phyloP scores from a whole-genome alignment of 2,329 filamentous ascomycete genomes.

The Onygenales sp. region DNA sequence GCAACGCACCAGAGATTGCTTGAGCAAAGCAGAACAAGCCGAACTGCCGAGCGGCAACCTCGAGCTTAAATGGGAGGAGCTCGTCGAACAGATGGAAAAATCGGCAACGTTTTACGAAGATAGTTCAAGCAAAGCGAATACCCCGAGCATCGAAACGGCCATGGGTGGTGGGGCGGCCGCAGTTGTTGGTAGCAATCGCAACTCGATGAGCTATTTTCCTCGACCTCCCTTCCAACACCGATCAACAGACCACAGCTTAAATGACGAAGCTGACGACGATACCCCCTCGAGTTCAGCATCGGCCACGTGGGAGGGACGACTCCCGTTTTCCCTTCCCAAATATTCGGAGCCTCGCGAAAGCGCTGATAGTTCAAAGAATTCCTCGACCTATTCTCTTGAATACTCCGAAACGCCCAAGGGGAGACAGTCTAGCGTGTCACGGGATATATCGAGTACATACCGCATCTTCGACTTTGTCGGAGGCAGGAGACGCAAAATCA shows the following conservation, averaged over 20 bases:
- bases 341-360: slow-evolving; percentile 33
- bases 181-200: slow-evolving; percentile 26
- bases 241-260: slow-evolving; percentile 25
- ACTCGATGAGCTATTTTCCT: slow-evolving; percentile 33
- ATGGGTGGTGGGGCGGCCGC: slow-evolving; percentile 20
- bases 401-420: slow-evolving; percentile 26
- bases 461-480: slow-evolving; percentile 34
- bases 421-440: slow-evolving; percentile 29
- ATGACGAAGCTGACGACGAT: slow-evolving; percentile 31
- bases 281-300: slow-evolving; percentile 36
- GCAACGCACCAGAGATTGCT: slow-evolving; percentile 36
- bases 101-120: slow-evolving; percentile 33
- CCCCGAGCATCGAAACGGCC: slow-evolving; percentile 25
- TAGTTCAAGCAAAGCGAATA: slow-evolving; percentile 27
- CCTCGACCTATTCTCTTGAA: slow-evolving; percentile 37
- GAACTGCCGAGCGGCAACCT: slow-evolving; percentile 38
- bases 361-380: slow-evolving; percentile 37
- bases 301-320: slow-evolving; percentile 33
- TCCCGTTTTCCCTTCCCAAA: slow-evolving; percentile 31
- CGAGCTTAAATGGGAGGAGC: slow-evolving; percentile 41
- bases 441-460: slow-evolving; percentile 31
- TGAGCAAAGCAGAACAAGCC: slow-evolving; percentile 38
- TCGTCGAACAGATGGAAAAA: slow-evolving; percentile 39
- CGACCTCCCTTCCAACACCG: slow-evolving; percentile 29
- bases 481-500: slow-evolving; percentile 10